Evolutionary conservation across 208 protist species (phyloP), one percentile per base, ranked within the genome.

Genomic region (Trypanosoma grayi): DNA sequence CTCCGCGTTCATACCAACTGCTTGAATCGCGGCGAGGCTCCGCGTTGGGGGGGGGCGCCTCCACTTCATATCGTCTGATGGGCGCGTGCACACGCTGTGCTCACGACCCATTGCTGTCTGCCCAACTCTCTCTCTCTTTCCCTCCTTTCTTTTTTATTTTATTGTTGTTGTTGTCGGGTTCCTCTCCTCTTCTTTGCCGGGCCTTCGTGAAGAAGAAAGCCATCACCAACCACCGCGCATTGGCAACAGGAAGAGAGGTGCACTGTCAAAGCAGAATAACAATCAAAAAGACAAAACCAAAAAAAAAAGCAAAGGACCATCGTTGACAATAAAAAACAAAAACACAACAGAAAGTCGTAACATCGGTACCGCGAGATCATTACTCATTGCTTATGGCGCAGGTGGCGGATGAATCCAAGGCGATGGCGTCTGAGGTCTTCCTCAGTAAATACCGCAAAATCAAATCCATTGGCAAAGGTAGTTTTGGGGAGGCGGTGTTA

Each of bases 401-500:
- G 36, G 58, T 75, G 28, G 85, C 77, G 4, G 83, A 92, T 52
- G 82, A 87, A 50, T 80, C 73, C n/a, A 74, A 79, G 44, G 83
- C 79, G 60, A 73, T 94, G 66, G 75, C 87, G 59, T 91, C 83
- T 24, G 79, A 87, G 65, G 53, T 94, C 16, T 96, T 96, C 62
- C 70, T 78, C 25, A 82, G 65, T 68, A 93, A 91, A 66, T 97
- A 97, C 65, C 80, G 85, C 55, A 73, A 64, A 41, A 77, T 97
- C 63, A 92, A 92, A 51, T 67, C 73, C n/a, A 92, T 97, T 60
- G 92, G 92, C 20, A 94, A 94, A 45, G 92, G 92, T 45, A 94
- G 86, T 72, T 97, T 97, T 62, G 92, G 92, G 20, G 87, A 95
- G 73, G 92, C 92, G 16, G 75, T 96, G 2, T 74, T 97, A 30